Conservation (phyloP, 1,139 yeast genomes). For the Diutina rugosa region DNA sequence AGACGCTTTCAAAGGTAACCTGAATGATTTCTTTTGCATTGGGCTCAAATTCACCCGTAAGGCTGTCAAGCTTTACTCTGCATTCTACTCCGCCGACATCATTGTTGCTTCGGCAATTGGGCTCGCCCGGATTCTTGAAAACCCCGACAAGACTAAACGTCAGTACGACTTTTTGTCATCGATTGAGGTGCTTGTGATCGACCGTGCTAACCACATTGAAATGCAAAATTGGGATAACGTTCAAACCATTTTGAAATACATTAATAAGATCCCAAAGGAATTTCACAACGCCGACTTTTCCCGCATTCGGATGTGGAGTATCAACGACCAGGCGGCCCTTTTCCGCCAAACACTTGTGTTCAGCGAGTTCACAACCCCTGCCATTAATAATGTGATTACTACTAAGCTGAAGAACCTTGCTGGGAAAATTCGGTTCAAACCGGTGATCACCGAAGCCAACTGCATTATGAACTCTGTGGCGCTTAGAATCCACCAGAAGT, state of each 20-base stretch:
- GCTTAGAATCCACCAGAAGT: constrained; percentile 57
- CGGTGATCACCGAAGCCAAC: constrained; percentile 18
- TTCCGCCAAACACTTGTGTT: constrained; percentile 73
- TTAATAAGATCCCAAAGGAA: constrained; percentile 64
- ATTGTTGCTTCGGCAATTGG: constrained; percentile 92
- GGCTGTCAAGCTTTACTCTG: constrained; percentile 69
- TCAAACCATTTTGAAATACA: constrained; percentile 50
- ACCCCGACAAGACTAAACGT: constrained; percentile 45
- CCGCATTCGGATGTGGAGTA: constrained; percentile 83
- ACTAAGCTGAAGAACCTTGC: constrained; percentile 47
- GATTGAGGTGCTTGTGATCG: constrained; percentile 68
- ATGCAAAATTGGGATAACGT: constrained; percentile 95
- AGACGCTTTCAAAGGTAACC: constrained; percentile 73
- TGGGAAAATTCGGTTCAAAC: constrained; percentile 52
- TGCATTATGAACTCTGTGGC: constrained; percentile 40
- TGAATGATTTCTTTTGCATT: constrained; percentile 81
- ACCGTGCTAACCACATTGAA: constrained; percentile 75
- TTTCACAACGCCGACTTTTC: constrained; percentile 85
- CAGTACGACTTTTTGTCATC: constrained; percentile 72
- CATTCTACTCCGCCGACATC: constrained; percentile 76
- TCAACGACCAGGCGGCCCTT: constrained; percentile 67
- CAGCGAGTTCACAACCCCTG: constrained; percentile 68
- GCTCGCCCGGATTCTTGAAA: constrained; percentile 63
- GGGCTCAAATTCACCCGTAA: constrained; percentile 88
- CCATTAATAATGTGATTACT: constrained; percentile 52